Evolutionary conservation across 768 basidiomycete genomes (phyloP).

Genomic region (Serendipita vermifera): DNA sequence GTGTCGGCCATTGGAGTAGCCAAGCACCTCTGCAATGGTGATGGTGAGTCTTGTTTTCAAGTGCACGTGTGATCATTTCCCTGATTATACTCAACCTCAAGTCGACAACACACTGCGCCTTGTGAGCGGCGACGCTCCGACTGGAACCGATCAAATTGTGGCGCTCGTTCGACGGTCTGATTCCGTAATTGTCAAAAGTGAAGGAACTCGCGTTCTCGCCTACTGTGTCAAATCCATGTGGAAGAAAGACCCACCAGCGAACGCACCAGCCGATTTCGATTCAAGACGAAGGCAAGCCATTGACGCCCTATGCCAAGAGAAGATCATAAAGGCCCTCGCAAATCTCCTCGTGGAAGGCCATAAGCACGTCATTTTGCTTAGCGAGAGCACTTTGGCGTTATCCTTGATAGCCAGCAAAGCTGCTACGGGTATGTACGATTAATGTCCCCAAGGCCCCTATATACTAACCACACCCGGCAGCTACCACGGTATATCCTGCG

Average conservation of each 20-base stretch:
- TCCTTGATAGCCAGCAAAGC: slow-evolving; percentile 58
- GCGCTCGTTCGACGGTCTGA: slow-evolving; percentile 67
- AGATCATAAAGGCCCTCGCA: slow-evolving; percentile 48
- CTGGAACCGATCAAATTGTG: slow-evolving; percentile 56
- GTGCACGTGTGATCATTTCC: background rate
- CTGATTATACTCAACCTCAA: slow-evolving; percentile 15
- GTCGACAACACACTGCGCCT: slow-evolving; percentile 39
- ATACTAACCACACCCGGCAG: slow-evolving; percentile 22
- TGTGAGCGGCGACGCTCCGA: slow-evolving; percentile 28
- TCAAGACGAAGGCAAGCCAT: slow-evolving; percentile 43
- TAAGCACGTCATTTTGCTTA: slow-evolving; percentile 73
- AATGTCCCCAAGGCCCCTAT: slow-evolving; percentile 21
- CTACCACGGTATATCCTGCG: slow-evolving; percentile 36
- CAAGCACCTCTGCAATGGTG: slow-evolving; percentile 75
- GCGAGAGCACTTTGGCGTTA: slow-evolving; percentile 77
- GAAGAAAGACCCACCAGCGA: slow-evolving; percentile 25
- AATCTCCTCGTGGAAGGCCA: slow-evolving; percentile 62
- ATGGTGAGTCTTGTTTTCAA: slow-evolving; percentile 38
- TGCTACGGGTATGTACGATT: slow-evolving; percentile 42
- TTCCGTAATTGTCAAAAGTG: slow-evolving; percentile 70
- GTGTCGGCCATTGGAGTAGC: slow-evolving; percentile 74
- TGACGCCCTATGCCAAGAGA: slow-evolving; percentile 35
- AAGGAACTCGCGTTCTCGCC: slow-evolving; percentile 79
- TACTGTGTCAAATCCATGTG: slow-evolving; percentile 73
- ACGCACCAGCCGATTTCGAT: slow-evolving; percentile 28